phyloP scores from a whole-genome alignment of 805 yeast genomes.

The Komagataella phaffii region DNA sequence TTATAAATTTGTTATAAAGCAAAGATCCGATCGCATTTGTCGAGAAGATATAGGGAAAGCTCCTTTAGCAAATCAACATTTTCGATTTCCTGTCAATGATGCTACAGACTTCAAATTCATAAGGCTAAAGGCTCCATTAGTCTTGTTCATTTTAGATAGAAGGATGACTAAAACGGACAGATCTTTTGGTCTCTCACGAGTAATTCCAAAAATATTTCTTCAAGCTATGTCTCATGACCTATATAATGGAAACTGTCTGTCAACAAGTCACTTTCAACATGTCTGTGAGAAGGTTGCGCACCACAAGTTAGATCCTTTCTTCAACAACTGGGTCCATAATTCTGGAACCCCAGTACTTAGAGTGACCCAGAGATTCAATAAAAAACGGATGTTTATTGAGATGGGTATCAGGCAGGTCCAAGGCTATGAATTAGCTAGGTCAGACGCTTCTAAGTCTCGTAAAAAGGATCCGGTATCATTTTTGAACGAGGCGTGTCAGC shows the following conservation, averaged over 20 bases:
- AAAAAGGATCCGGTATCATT: constrained; percentile 16
- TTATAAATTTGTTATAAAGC: constrained; percentile 56
- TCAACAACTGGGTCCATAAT: constrained; percentile 87
- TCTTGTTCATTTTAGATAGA: constrained; percentile 70
- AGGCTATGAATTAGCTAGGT: constrained; percentile 33
- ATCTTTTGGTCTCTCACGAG: constrained; percentile 84
- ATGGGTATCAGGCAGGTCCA: constrained; percentile 91
- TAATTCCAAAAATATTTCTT: constrained; percentile 76
- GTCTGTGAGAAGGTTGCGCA: constrained; percentile 94
- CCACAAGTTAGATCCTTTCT: constrained; percentile 67
- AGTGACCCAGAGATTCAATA: constrained; percentile 85
- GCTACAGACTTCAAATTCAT: constrained; percentile 56
- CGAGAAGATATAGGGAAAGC: constrained; percentile 65
- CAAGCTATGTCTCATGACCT: constrained; percentile 96
- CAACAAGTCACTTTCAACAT: constrained; percentile 77
- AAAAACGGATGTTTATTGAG: constrained; percentile 86
- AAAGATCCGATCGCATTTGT: constrained; percentile 51
- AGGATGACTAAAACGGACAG: constrained; percentile 95
- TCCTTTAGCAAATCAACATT: constrained; percentile 65
- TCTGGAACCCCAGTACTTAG: constrained; percentile 82
- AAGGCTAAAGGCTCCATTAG: constrained; percentile 72
- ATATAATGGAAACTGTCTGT: constrained; percentile 55
- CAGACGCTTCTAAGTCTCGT: neutral
- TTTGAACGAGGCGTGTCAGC: constrained; percentile 33
- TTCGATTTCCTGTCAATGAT: constrained; percentile 45